phyloP scores from a whole-genome alignment of 257 asterid species.

The Lavandula angustifolia region DNA sequence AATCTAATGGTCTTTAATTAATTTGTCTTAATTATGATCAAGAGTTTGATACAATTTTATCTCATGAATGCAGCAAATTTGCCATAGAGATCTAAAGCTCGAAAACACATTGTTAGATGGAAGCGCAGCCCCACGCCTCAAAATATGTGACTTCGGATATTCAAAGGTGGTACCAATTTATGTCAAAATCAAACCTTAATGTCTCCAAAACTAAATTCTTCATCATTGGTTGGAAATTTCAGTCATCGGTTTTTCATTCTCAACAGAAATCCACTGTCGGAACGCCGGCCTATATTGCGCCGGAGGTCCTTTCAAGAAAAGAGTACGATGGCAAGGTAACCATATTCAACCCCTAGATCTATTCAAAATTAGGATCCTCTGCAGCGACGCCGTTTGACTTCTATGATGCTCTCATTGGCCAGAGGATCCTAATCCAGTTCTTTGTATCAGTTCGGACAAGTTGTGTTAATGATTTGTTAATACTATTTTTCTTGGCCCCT shows the following conservation, averaged over 20 bases:
- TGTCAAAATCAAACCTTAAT: background rate
- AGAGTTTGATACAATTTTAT: background rate
- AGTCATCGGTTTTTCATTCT: slow-evolving; percentile 75
- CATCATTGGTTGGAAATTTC: slow-evolving; percentile 13
- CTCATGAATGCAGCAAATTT: slow-evolving; percentile 48
- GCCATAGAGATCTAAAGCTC: slow-evolving; percentile 58
- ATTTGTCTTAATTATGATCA: too few species aligned
- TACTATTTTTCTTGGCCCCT: slow-evolving; percentile 21
- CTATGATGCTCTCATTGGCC: background rate
- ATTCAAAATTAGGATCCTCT: background rate
- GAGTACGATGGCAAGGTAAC: slow-evolving; percentile 79
- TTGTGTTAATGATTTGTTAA: slow-evolving; percentile 7
- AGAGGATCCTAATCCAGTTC: background rate
- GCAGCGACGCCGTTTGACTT: background rate
- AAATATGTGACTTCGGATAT: slow-evolving; percentile 58
- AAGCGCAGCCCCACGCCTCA: slow-evolving; percentile 47
- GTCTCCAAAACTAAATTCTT: background rate
- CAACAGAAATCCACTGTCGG: slow-evolving; percentile 88
- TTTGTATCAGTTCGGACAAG: background rate
- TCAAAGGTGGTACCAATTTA: slow-evolving; percentile 40
- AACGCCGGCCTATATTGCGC: slow-evolving; percentile 81
- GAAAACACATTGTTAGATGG: slow-evolving; percentile 56
- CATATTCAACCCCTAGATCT: background rate
- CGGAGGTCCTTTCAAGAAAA: slow-evolving; percentile 73
- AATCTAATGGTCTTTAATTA: background rate